phyloP scores from a whole-genome alignment of 2,329 filamentous ascomycete species.

The Dactylellina parvicollis region DNA sequence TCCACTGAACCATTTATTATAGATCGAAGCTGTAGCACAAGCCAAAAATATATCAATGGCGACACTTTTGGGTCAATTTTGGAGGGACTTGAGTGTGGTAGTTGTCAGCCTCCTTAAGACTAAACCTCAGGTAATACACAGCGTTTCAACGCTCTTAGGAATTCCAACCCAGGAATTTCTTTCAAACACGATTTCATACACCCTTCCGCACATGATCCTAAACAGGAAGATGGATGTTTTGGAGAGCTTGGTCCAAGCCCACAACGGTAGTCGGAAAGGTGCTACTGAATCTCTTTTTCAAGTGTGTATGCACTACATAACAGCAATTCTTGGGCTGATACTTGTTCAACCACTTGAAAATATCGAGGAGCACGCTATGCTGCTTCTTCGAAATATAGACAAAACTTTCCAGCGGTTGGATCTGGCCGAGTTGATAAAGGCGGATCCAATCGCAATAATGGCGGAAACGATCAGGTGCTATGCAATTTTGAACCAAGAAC shows the following conservation, averaged over 20 bases:
- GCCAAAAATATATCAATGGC: slow-evolving; percentile 70
- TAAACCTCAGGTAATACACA: slow-evolving; percentile 81
- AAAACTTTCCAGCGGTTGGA: slow-evolving; percentile 72
- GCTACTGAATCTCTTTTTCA: slow-evolving; percentile 61
- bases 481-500: slow-evolving; percentile 19
- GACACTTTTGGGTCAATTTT: slow-evolving; percentile 84
- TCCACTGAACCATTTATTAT: slow-evolving; percentile 23
- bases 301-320: slow-evolving; percentile 47
- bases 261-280: slow-evolving; percentile 65
- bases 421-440: slow-evolving; percentile 75
- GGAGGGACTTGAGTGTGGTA: slow-evolving; percentile 82
- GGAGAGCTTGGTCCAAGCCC: slow-evolving; percentile 78
- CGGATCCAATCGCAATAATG: slow-evolving; percentile 78
- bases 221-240: slow-evolving; percentile 81
- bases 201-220: slow-evolving; percentile 85
- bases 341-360: slow-evolving; percentile 65
- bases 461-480: slow-evolving; percentile 78
- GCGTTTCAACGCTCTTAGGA: slow-evolving; percentile 81
- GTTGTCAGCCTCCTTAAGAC: slow-evolving; percentile 82
- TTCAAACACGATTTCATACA: slow-evolving; percentile 78
- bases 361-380: slow-evolving; percentile 70
- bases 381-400: slow-evolving; percentile 61
- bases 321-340: slow-evolving; percentile 67
- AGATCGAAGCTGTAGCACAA: slow-evolving; percentile 77
- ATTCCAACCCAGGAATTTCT: slow-evolving; percentile 80